Evolutionary conservation across 768 basidiomycete genomes (phyloP), one percentile per base, ranked within the genome.

Genomic region (Floccularia luteovirens): DNA sequence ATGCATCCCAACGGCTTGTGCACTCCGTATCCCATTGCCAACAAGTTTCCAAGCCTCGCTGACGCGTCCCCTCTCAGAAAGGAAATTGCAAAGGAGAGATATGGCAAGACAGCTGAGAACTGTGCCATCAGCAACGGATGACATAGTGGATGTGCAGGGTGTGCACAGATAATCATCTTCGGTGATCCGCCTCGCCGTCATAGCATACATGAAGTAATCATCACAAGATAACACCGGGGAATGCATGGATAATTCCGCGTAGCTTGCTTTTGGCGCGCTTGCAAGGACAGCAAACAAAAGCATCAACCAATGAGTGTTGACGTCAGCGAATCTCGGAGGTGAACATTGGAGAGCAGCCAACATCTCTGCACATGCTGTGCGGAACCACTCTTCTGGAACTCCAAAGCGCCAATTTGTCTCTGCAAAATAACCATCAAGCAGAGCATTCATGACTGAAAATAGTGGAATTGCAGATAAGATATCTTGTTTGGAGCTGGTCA

Each of bases 371-470:
- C 62, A 66, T 2, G 65, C 57, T n/a, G 53, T 44, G 27, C 54
- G 58, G 49, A 75, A 72, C 70, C 71, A 75, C 16, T 56, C 49
- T 47, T 72, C 66, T 4, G 72, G 69, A 20, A 76, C 64, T 8
- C 72, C 71, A 38, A 66, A 74, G 17, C 68, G 64, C 70, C 70
- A 74, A 43, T 75, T 75, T 36, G 62, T 56, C 32, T 67, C 59
- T 14, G 52, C 44, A 54, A 77, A 74, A 52, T 66, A 76, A 12
- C 51, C 47, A 7, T 57, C 50, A 14, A 65, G 55, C 22, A 73
- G 59, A n/a, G 55, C 42, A 40, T 62, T 50, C 24, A 66, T 53
- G 14, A 62, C 48, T 35, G 49, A 25, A 39, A 52, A 49, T 32
- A 59, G 41, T 22, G 66, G 65, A 24, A 70, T 50, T 37, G 57